A percentile compares a stretch with the other conserved stretches of the same genome.
Evolutionary conservation across 2,329 filamentous ascomycete species (phyloP).

Genomic region (Colletotrichum tanaceti): DNA sequence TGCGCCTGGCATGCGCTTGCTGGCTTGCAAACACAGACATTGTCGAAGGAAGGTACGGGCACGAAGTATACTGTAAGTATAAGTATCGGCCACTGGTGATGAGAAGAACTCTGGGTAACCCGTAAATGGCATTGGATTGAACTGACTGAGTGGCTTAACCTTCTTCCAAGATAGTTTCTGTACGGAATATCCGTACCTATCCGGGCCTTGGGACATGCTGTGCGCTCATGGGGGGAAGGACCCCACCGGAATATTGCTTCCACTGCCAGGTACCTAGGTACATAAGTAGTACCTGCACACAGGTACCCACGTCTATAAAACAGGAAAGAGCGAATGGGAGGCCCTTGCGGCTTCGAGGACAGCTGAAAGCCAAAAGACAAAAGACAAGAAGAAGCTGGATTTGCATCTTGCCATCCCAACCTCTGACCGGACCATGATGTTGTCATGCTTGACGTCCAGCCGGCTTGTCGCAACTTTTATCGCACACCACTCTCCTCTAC

Average conservation of each 20-base stretch:
- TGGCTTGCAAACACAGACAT: background rate
- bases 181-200: background rate
- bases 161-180: background rate
- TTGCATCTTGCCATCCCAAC: constrained; percentile 6
- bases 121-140: background rate
- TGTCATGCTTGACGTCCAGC: too few relatives aligned
- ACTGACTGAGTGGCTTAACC: background rate
- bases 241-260: constrained; percentile 12
- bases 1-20: background rate
- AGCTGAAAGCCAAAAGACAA: too few relatives aligned
- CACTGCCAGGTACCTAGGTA: background rate
- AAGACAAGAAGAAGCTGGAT: background rate
- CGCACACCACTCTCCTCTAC: background rate
- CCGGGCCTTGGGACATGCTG: background rate
- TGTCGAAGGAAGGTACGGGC: too few relatives aligned
- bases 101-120: background rate
- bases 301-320: background rate
- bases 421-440: background rate
- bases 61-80: too few relatives aligned
- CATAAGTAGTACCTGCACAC: too few relatives aligned
- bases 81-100: background rate
- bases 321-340: constrained; percentile 15
- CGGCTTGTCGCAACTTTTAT: too few relatives aligned
- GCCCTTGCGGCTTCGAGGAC: background rate
- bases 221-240: background rate